Evolutionary conservation across 2,329 filamentous ascomycete genomes (phyloP), one percentile per base, ranked within the genome.

Genomic region (Davidsoniella neocaledoniae): DNA sequence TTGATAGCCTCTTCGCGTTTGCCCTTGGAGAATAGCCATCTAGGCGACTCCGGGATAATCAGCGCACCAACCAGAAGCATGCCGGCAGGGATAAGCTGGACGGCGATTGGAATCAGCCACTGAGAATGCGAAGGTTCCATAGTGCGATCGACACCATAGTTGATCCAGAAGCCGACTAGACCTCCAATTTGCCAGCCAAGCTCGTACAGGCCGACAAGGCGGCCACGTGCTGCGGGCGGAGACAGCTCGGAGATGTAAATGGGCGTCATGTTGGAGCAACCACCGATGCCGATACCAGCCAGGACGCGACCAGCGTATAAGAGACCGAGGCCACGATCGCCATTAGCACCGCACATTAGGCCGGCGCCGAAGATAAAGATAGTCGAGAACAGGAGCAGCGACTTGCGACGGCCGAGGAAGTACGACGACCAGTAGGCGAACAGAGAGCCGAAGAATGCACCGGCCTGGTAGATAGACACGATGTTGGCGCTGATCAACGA

Each of bases 401-500:
- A 80, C 59, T 70, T 73, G 58, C 75, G 76, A 19, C 83, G 74
- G 25, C 83, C 83, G 54, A 81, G 66, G 60, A 73, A 83, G 66
- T 81, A 78, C 26, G 74, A 77, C 33, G 76, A 72, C 7, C 68
- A 70, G 56, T 83, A 87, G 51, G 78, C 81, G 53, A 74, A 72
- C 39, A 86, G 65, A n/a, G 79, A 76, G 46, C 85, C 85, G 57
- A 90, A 88, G 67, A 91, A 88, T 53, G 83, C 83, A 53, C 84
- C 84, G 8, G 84, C 85, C 63, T 90, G 85, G 66, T 53, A 88
- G 49, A 82, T 75, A 23, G 81, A 86, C 47, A 87, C 83, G 54
- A 88, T 86, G 62, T 88, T 90, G 57, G 79, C 69, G 58, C 77
- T 79, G 44, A 83, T 66, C 3, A 83, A 63, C 26, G 77, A 72